phyloP scores from a whole-genome alignment of 108 stramenopile species.

The Cyclotella atomus region DNA sequence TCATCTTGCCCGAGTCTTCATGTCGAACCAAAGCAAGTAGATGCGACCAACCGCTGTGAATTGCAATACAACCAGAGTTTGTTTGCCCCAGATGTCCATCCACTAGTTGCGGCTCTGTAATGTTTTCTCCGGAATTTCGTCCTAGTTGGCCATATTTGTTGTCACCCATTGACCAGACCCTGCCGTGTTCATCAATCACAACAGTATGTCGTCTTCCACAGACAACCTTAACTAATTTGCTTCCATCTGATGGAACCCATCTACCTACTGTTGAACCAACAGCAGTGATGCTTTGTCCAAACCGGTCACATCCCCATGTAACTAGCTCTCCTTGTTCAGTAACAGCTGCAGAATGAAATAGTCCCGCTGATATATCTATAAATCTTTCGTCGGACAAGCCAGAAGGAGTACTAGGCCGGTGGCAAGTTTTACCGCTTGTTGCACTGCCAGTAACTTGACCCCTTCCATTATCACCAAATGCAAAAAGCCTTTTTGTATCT shows the following conservation, averaged over 20 bases:
- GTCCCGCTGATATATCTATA: slow-evolving; percentile 67
- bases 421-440: slow-evolving; percentile 9
- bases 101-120: slow-evolving; percentile 37
- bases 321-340: slow-evolving; percentile 68
- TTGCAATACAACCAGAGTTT: slow-evolving; percentile 47
- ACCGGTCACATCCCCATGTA: slow-evolving; percentile 79
- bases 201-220: slow-evolving; percentile 80
- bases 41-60: slow-evolving; percentile 71
- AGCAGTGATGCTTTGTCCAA: slow-evolving; percentile 57
- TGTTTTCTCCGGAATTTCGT: slow-evolving; percentile 11
- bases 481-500: slow-evolving; percentile 55
- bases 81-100: slow-evolving; percentile 44
- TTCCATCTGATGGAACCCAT: slow-evolving; percentile 77
- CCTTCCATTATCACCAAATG: slow-evolving; percentile 74
- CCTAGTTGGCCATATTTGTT: slow-evolving; percentile 88
- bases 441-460: slow-evolving; percentile 57
- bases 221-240: slow-evolving; percentile 57
- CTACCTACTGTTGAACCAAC: slow-evolving; percentile 28
- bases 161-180: slow-evolving; percentile 83
- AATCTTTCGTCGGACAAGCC: slow-evolving; percentile 34
- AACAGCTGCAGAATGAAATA: slow-evolving; percentile 83
- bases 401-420: slow-evolving; percentile 12
- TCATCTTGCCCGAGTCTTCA: slow-evolving; percentile 9
- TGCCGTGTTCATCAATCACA: slow-evolving; percentile 66
- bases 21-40: slow-evolving; percentile 50